Conservation (phyloP, 2,329 filamentous ascomycete species). For the Rutstroemia sp. region DNA sequence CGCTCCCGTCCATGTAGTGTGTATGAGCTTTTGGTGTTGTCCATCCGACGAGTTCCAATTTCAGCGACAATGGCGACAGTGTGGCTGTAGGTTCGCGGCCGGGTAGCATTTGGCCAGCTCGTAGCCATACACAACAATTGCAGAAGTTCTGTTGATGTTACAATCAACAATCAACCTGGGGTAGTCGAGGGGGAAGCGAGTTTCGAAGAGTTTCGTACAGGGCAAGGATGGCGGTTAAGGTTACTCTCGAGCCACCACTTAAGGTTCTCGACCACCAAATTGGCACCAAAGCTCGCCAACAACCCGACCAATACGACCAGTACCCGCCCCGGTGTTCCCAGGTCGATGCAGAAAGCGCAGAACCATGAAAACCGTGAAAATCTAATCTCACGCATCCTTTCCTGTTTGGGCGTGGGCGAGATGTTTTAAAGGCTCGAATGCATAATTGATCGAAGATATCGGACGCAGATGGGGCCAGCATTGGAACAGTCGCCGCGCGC, state of each 20-base stretch:
- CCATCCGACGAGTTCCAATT: neutral
- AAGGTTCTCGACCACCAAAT: neutral
- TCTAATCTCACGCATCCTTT: neutral
- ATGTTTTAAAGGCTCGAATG: neutral
- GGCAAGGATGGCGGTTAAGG: no score
- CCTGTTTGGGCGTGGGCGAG: neutral
- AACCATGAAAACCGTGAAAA: neutral
- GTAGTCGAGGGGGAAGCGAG: slow-evolving; percentile 7
- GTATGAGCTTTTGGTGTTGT: neutral
- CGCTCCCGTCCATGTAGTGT: neutral
- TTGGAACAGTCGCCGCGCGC: slow-evolving; percentile 10
- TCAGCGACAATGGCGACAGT: neutral
- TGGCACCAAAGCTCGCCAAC: no score
- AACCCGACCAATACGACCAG: no score
- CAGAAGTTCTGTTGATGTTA: slow-evolving; percentile 11
- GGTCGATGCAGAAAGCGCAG: no score
- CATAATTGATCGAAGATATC: slow-evolving; percentile 4
- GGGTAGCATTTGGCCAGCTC: neutral
- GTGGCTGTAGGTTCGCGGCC: neutral
- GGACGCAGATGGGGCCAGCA: slow-evolving; percentile 3
- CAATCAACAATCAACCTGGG: neutral
- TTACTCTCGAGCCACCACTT: slow-evolving; percentile 1
- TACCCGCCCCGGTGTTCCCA: no score
- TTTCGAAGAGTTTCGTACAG: slow-evolving; percentile 8
- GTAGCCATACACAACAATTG: slow-evolving; percentile 4